Percentiles rank a stretch among this genome's conserved stretches.
Conservation (phyloP, 169 alveolate genomes). For the Plasmodium malariae region DNA sequence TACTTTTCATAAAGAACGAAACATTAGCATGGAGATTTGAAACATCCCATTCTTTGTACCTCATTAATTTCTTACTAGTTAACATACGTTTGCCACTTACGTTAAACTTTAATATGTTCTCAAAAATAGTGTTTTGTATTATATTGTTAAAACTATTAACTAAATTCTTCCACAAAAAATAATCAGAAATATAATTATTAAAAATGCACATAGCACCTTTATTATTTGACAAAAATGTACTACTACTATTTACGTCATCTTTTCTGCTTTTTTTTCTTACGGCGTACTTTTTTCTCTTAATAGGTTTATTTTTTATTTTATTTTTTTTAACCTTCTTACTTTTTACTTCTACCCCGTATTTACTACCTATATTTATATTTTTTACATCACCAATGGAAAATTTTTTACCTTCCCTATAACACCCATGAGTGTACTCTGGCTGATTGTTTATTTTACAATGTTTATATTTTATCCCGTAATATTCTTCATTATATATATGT, state of each 20-base stretch:
- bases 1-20: neutral
- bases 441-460: too few species aligned
- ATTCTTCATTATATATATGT: too few species aligned
- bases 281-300: neutral
- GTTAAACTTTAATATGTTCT: neutral
- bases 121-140: too few species aligned
- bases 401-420: too few species aligned
- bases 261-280: neutral
- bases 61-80: neutral
- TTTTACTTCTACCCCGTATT: neutral
- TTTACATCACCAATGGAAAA: too few species aligned
- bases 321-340: neutral
- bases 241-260: neutral
- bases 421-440: too few species aligned
- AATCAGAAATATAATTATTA: too few species aligned
- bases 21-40: neutral
- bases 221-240: neutral
- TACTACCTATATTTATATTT: too few species aligned
- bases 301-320: neutral
- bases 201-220: too few species aligned
- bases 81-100: neutral
- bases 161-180: too few species aligned
- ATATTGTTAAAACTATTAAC: too few species aligned
- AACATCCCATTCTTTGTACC: neutral
- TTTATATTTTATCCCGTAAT: too few species aligned